phyloP scores from a whole-genome alignment of 1,284 basidiomycete genomes.

The Laetiporus sulphureus region DNA sequence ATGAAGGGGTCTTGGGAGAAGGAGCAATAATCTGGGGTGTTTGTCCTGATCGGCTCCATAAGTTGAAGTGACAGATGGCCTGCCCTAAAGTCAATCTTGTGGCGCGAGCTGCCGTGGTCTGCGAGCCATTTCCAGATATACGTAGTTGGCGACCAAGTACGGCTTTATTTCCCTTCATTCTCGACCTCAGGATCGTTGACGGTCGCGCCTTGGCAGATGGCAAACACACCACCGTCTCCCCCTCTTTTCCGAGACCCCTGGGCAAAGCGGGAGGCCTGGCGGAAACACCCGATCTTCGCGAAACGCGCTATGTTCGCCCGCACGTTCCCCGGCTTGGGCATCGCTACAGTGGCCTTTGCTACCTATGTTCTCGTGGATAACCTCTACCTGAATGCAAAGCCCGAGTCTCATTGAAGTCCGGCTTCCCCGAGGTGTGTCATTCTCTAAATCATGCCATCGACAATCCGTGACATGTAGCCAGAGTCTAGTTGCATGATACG shows the following conservation, averaged over 20 bases:
- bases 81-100: constrained; percentile 52
- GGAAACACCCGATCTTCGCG: constrained; percentile 82
- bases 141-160: background rate
- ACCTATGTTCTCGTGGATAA: constrained; percentile 86
- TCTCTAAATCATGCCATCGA: too few species aligned
- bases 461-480: too few species aligned
- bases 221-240: constrained; percentile 31
- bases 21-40: constrained; percentile 14
- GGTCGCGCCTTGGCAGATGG: constrained; percentile 31
- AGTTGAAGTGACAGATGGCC: constrained; percentile 52
- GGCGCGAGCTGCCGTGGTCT: constrained; percentile 17
- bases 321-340: constrained; percentile 90
- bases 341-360: constrained; percentile 85
- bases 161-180: background rate
- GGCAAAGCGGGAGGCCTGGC: constrained; percentile 92
- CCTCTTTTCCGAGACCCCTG: constrained; percentile 89
- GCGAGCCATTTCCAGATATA: constrained; percentile 2
- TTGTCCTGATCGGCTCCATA: constrained; percentile 20
- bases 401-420: constrained; percentile 1
- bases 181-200: constrained; percentile 8
- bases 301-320: constrained; percentile 81
- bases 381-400: constrained; percentile 29
- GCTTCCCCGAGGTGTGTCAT: background rate
- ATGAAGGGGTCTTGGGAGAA: too few species aligned
- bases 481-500: too few species aligned